Evolutionary conservation across 169 alveolate genomes (phyloP).

Genomic region (Cryptosporidium muris): DNA sequence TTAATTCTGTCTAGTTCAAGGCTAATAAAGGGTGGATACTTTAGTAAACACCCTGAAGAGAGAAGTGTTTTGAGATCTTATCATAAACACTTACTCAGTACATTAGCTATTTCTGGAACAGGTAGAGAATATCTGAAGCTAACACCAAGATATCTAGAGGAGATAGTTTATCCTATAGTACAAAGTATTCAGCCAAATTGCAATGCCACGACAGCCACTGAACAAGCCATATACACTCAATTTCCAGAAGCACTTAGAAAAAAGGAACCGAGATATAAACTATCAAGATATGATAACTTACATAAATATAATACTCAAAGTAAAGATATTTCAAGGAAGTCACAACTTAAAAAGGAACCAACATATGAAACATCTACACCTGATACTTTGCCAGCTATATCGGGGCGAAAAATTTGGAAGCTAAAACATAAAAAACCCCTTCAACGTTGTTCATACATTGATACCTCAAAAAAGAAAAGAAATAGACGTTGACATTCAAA

Average conservation of each 20-base stretch:
- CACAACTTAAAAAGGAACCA: constrained; percentile 74
- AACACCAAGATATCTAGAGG: constrained; percentile 37
- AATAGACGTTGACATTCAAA: constrained; percentile 6
- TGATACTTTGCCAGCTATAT: constrained; percentile 73
- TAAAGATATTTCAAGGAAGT: constrained; percentile 32
- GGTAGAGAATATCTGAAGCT: constrained; percentile 54
- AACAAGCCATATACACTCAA: constrained; percentile 1
- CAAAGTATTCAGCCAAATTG: not conserved
- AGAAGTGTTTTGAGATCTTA: constrained; percentile 43
- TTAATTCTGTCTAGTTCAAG: constrained; percentile 42
- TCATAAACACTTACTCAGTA: constrained; percentile 55
- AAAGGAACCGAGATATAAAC: not conserved
- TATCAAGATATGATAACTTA: not conserved
- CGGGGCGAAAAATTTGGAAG: constrained; percentile 78
- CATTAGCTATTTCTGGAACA: constrained; percentile 22
- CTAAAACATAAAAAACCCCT: constrained; percentile 72
- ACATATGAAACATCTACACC: constrained; percentile 68
- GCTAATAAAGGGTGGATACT: constrained; percentile 58
- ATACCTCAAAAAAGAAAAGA: constrained; percentile 21
- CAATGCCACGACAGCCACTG: constrained; percentile 11
- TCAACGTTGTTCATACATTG: not conserved
- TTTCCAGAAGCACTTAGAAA: constrained; percentile 26
- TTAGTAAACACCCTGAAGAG: constrained; percentile 63
- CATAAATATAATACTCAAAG: constrained; percentile 18
- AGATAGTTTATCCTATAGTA: constrained; percentile 32